phyloP scores from a whole-genome alignment of 768 basidiomycete genomes.

The Suillus decipiens region DNA sequence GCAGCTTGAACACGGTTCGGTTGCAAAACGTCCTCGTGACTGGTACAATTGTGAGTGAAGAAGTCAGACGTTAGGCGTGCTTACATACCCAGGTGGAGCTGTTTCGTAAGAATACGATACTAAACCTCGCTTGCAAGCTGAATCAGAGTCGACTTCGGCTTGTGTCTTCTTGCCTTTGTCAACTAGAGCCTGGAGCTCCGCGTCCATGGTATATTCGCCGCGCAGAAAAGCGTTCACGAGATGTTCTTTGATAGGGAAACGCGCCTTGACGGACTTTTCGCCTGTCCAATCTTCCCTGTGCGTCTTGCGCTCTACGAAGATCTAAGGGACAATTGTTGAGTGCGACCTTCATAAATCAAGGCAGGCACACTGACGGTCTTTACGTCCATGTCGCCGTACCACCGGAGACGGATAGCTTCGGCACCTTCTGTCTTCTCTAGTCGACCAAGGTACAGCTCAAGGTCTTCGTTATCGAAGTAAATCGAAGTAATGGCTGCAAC shows the following conservation, averaged over 20 bases:
- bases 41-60: constrained; percentile 30
- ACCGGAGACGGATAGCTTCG: constrained; percentile 92
- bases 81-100: constrained; percentile 75
- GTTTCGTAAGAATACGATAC: constrained; percentile 81
- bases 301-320: constrained; percentile 87
- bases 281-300: constrained; percentile 99
- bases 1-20: constrained; percentile 97
- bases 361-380: constrained; percentile 60
- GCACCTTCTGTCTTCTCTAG: constrained; percentile 99
- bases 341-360: neutral
- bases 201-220: constrained; percentile 92
- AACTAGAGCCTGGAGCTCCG: constrained; percentile 78
- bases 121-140: constrained; percentile 98
- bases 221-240: constrained; percentile 88
- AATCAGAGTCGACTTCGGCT: constrained; percentile 72
- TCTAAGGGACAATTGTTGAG: constrained; percentile 49
- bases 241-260: constrained; percentile 93
- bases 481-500: constrained; percentile 60
- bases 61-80: neutral
- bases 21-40: constrained; percentile 99
- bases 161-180: constrained; percentile 85
- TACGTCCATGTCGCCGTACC: constrained; percentile 89
- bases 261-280: constrained; percentile 97
- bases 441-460: constrained; percentile 94
- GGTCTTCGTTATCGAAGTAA: constrained; percentile 89